These are phyloP conservation scores for Sarcodon sp. DNA, from an alignment of 768 basidiomycete genomes.

Conservation along the genomic window DNA sequence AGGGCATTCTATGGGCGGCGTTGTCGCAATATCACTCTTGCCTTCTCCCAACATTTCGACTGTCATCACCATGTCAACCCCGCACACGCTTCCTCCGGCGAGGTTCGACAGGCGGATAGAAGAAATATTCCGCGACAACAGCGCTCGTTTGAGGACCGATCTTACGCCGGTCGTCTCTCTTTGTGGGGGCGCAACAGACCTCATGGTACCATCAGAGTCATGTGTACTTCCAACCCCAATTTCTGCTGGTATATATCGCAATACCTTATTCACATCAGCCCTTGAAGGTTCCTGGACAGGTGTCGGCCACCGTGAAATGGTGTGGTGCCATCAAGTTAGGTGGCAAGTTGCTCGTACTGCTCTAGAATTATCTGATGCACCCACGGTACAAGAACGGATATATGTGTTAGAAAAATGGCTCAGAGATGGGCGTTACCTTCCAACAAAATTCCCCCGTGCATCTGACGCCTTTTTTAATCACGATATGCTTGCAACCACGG, in stretches of 20 bases:
- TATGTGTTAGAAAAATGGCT: slow-evolving; percentile 53
- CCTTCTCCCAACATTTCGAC: slow-evolving; percentile 54
- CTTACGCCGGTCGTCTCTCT: slow-evolving; percentile 66
- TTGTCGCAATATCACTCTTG: slow-evolving; percentile 75
- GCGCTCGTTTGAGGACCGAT: slow-evolving; percentile 23
- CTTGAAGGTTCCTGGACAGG: slow-evolving; percentile 92
- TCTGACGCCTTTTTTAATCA: no score
- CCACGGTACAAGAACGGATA: slow-evolving; percentile 16
- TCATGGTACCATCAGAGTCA: slow-evolving; percentile 85
- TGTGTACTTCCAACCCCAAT: slow-evolving; percentile 41
- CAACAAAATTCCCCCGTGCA: slow-evolving; percentile 9
- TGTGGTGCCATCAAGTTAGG: slow-evolving; percentile 98
- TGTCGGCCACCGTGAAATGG: slow-evolving; percentile 91
- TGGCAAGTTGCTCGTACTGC: slow-evolving; percentile 76
- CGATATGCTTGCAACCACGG: neutral
- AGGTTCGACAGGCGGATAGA: slow-evolving; percentile 78
- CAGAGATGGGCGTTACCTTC: slow-evolving; percentile 41
- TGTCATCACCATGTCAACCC: slow-evolving; percentile 94
- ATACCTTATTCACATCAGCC: slow-evolving; percentile 73
- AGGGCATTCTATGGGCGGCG: slow-evolving; percentile 97
- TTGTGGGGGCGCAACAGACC: slow-evolving; percentile 86
- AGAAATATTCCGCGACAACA: slow-evolving; percentile 45
- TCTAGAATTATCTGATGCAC: slow-evolving; percentile 43
- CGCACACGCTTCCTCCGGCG: slow-evolving; percentile 79
- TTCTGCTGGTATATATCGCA: slow-evolving; percentile 24